Percentiles rank a stretch among this genome's conserved stretches.
phyloP scores from a whole-genome alignment of 164 flowering plant genomes.

The Nelumbo lutea region DNA sequence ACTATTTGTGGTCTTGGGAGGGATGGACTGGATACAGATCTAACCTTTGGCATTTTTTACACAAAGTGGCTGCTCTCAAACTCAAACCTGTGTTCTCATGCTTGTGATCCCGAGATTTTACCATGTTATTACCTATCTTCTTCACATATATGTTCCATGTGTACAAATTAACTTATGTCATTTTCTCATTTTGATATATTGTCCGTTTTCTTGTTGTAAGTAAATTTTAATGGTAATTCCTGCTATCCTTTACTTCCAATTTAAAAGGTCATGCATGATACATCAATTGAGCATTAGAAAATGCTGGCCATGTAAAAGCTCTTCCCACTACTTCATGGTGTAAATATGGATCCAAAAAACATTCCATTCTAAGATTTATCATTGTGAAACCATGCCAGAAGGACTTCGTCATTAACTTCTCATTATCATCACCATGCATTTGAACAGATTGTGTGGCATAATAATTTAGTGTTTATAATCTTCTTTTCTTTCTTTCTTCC shows the following conservation, averaged over 20 bases:
- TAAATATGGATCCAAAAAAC: too few species aligned
- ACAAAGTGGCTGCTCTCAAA: too few species aligned
- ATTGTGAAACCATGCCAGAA: not conserved
- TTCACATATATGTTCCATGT: not conserved
- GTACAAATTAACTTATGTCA: not conserved
- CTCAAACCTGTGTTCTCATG: too few species aligned
- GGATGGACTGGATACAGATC: too few species aligned
- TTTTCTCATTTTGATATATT: not conserved
- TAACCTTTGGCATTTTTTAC: too few species aligned
- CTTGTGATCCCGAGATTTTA: not conserved
- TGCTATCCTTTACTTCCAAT: not conserved
- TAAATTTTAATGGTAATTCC: not conserved
- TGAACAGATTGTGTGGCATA: not conserved
- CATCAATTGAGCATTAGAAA: not conserved
- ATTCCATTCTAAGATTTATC: not conserved
- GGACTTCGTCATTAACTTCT: not conserved
- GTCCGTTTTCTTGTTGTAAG: not conserved
- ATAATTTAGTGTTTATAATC: not conserved
- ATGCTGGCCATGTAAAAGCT: not conserved
- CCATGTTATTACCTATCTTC: not conserved
- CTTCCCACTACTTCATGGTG: not conserved
- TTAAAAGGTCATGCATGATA: not conserved
- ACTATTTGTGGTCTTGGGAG: too few species aligned
- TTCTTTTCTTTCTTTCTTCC: not conserved
- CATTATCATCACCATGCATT: not conserved